phyloP scores from a whole-genome alignment of 352 stramenopile genomes.

The Aphanomyces stellatus region DNA sequence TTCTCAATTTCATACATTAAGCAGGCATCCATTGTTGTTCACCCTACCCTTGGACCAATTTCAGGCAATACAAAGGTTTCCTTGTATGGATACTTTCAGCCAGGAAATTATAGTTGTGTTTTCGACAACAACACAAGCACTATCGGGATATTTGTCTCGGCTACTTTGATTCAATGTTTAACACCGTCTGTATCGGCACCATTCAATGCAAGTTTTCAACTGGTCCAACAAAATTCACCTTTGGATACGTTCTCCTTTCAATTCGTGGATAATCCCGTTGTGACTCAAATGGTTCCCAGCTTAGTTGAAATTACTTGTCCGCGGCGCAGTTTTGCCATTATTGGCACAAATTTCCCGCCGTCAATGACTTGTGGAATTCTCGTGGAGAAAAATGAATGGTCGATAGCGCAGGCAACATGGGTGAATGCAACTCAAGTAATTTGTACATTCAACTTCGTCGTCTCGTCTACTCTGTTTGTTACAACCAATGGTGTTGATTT shows the following conservation, averaged over 20 bases:
- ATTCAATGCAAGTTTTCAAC: not conserved
- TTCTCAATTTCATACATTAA: not conserved
- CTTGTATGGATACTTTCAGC: slow-evolving; percentile 4
- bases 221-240: not conserved
- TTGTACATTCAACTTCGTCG: not conserved
- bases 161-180: not conserved
- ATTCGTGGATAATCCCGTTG: not conserved
- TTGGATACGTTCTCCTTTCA: not conserved
- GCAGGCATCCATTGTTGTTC: not conserved
- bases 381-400: not conserved
- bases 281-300: not conserved
- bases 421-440: not conserved
- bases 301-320: not conserved
- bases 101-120: not conserved
- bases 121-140: not conserved
- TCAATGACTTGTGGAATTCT: not conserved
- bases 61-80: not conserved
- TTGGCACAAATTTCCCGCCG: not conserved
- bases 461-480: not conserved
- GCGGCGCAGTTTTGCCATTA: not conserved
- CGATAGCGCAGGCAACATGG: not conserved
- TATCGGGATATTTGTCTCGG: not conserved
- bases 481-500: not conserved
- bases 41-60: not conserved
- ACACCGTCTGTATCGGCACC: not conserved